Conservation (phyloP, 306 rosid genomes). For the Pterocarpus santalinus region DNA sequence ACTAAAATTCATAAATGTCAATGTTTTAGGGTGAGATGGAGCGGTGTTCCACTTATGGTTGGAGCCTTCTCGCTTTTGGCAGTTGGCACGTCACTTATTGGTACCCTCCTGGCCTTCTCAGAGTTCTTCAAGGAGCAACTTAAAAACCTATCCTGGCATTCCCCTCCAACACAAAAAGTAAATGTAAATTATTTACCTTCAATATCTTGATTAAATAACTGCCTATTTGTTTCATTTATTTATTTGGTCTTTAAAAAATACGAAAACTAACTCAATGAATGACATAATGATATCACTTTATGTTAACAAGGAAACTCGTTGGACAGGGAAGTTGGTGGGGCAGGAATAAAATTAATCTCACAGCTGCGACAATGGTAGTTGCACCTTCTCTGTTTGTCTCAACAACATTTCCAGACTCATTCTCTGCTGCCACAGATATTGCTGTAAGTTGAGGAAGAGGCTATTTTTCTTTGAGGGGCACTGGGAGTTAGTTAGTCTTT, state of each 20-base stretch:
- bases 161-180: conserved; percentile 46
- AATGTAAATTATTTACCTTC: conserved; percentile 33
- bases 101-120: conserved; percentile 74
- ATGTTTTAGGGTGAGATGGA: conserved; percentile 60
- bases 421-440: conserved; percentile 75
- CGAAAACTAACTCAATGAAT: neutral
- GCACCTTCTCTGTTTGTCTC: conserved; percentile 71
- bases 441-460: conserved; percentile 60
- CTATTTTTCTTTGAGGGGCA: neutral
- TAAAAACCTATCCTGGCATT: conserved; percentile 36
- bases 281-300: conserved; percentile 22
- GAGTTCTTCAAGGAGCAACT: conserved; percentile 86
- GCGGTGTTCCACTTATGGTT: conserved; percentile 74
- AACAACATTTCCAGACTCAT: conserved; percentile 66
- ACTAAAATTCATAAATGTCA: conserved; percentile 8
- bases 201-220: neutral
- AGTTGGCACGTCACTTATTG: conserved; percentile 72
- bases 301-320: conserved; percentile 12
- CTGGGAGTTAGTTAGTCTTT: too few species aligned
- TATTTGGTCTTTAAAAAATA: neutral
- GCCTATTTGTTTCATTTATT: neutral
- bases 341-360: conserved; percentile 55
- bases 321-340: conserved; percentile 64
- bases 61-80: conserved; percentile 80
- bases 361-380: conserved; percentile 67